phyloP scores from a whole-genome alignment of 352 stramenopile species.

The Globisporangium yorkense region DNA sequence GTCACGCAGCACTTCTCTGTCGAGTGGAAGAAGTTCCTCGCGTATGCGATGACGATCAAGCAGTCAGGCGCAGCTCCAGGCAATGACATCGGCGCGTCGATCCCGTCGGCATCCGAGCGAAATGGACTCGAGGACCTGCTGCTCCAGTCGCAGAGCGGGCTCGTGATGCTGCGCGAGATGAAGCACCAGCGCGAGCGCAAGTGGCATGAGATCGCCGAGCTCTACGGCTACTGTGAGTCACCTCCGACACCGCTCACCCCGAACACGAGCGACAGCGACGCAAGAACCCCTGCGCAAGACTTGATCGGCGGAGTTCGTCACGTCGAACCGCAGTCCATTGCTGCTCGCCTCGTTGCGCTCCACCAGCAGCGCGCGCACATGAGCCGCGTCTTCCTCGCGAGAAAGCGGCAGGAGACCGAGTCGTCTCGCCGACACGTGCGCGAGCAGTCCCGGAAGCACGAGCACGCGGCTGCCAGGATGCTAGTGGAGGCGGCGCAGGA shows the following conservation, averaged over 20 bases:
- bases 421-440: neutral
- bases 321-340: neutral
- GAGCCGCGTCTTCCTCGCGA: constrained; percentile 6
- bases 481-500: constrained; percentile 15
- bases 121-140: constrained; percentile 37
- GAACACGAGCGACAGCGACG: neutral
- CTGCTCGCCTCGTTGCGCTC: constrained; percentile 5
- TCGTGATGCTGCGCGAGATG: constrained; percentile 49
- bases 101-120: neutral
- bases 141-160: constrained; percentile 41
- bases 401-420: constrained; percentile 1
- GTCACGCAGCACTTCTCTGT: constrained; percentile 43
- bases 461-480: constrained; percentile 14
- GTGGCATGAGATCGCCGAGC: constrained; percentile 27
- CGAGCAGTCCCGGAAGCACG: neutral
- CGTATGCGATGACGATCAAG: constrained; percentile 46
- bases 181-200: constrained; percentile 21
- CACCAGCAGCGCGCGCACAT: neutral
- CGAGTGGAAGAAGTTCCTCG: constrained; percentile 56
- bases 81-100: neutral
- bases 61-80: constrained; percentile 7
- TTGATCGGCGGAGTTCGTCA: neutral
- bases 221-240: constrained; percentile 18
- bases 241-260: neutral
- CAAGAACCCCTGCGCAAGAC: neutral